Percentiles rank a stretch among this genome's conserved stretches.
Conservation (phyloP, 495 filamentous ascomycete species). For the Neurospora sp. region DNA sequence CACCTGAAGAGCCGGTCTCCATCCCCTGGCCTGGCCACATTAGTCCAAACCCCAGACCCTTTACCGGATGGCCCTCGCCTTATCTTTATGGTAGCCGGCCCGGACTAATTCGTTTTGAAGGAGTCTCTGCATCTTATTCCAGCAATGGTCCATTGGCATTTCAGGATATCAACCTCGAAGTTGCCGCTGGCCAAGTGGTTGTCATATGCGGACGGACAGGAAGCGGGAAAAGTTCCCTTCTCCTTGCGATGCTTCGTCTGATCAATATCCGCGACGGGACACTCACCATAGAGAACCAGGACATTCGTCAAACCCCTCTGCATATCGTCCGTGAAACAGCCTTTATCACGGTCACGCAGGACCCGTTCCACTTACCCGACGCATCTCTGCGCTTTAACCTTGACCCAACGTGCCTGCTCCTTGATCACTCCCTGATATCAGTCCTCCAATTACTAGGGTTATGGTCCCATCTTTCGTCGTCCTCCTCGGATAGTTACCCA, state of each 20-base stretch:
- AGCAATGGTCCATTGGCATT: conserved; percentile 17
- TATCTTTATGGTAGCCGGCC: not conserved
- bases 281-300: conserved; percentile 26
- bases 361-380: conserved; percentile 26
- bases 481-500: not conserved
- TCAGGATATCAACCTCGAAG: conserved; percentile 18
- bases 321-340: conserved; percentile 16
- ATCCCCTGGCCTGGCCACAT: not conserved
- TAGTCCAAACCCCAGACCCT: not conserved
- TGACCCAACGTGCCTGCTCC: conserved; percentile 3
- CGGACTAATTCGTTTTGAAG: conserved; percentile 10
- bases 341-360: conserved; percentile 36
- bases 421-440: not conserved
- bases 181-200: conserved; percentile 25
- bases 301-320: conserved; percentile 18
- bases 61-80: not conserved
- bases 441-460: conserved; percentile 10
- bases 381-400: conserved; percentile 18
- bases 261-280: conserved; percentile 18
- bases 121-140: conserved; percentile 27
- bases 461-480: conserved; percentile 5
- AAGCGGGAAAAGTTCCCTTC: conserved; percentile 31
- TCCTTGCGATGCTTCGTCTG: conserved; percentile 26
- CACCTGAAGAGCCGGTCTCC: conserved; percentile 4
- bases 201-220: conserved; percentile 25